These are phyloP conservation scores for Globisporangium polare DNA, from an alignment of 352 stramenopile genomes.

Conservation along the genomic window DNA sequence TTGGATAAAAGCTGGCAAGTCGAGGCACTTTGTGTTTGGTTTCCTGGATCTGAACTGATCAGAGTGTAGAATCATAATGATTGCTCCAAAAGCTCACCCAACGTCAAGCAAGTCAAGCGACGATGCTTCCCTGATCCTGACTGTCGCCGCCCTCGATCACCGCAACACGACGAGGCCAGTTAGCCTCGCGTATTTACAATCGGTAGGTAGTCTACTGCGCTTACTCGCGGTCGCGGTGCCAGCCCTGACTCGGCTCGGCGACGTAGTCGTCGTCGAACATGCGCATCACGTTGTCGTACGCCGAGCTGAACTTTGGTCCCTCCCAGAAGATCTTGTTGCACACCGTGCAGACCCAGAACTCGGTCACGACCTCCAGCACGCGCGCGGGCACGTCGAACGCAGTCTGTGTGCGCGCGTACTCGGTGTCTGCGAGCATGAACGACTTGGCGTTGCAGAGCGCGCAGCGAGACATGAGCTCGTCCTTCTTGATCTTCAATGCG, in stretches of 20 bases:
- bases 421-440: conserved; percentile 45
- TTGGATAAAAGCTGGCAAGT: too few species aligned
- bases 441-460: conserved; percentile 65
- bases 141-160: too few species aligned
- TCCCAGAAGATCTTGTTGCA: conserved; percentile 31
- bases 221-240: conserved; percentile 4
- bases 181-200: neutral
- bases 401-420: conserved; percentile 49
- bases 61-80: too few species aligned
- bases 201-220: too few species aligned
- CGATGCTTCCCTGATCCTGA: too few species aligned
- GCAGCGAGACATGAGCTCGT: conserved; percentile 76
- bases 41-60: too few species aligned
- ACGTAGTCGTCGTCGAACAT: conserved; percentile 14
- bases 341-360: conserved; percentile 37
- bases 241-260: conserved; percentile 1
- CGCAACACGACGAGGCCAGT: too few species aligned
- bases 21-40: too few species aligned
- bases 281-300: conserved; percentile 15
- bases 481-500: conserved; percentile 47
- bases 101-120: too few species aligned
- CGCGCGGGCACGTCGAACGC: conserved; percentile 48
- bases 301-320: conserved; percentile 27
- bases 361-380: conserved; percentile 52
- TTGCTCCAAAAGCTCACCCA: too few species aligned